Evolutionary conservation across 176 grass and related monocot species (phyloP).

Genomic region (Carex pumila): DNA sequence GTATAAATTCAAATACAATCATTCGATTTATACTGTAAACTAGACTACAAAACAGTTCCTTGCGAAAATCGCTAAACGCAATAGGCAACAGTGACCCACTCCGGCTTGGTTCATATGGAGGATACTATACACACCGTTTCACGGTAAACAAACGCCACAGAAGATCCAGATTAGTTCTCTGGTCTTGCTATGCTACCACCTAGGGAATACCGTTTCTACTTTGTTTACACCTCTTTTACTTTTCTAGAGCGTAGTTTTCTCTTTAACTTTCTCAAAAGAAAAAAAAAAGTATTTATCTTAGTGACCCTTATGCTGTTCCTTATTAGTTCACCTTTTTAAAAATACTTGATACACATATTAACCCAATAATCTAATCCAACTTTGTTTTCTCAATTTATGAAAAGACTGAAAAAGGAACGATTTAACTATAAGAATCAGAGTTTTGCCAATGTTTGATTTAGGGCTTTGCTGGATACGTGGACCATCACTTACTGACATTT

Average conservation of each 20-base stretch:
- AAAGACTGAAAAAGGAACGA: background rate
- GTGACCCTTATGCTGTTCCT: background rate
- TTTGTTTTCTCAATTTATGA: background rate
- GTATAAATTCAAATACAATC: no score
- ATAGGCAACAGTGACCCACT: no score
- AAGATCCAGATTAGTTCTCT: background rate
- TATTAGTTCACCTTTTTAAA: background rate
- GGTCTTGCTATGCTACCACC: background rate
- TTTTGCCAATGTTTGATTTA: background rate
- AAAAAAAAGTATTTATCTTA: background rate
- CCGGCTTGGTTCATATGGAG: no score
- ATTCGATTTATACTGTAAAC: no score
- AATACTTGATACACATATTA: background rate
- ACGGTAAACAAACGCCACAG: background rate
- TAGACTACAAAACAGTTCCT: no score
- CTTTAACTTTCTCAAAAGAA: slow-evolving; percentile 5
- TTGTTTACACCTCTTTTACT: slow-evolving; percentile 6
- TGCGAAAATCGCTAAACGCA: no score
- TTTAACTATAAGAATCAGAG: background rate
- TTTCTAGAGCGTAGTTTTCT: slow-evolving; percentile 4
- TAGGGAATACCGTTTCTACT: background rate
- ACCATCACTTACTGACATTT: slow-evolving; percentile 1
- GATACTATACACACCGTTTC: background rate
- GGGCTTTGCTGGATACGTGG: background rate
- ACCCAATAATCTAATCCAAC: background rate